Percentiles rank a stretch among this genome's conserved stretches.
phyloP scores from a whole-genome alignment of 2,329 filamentous ascomycete species.

The Knufia petricola region DNA sequence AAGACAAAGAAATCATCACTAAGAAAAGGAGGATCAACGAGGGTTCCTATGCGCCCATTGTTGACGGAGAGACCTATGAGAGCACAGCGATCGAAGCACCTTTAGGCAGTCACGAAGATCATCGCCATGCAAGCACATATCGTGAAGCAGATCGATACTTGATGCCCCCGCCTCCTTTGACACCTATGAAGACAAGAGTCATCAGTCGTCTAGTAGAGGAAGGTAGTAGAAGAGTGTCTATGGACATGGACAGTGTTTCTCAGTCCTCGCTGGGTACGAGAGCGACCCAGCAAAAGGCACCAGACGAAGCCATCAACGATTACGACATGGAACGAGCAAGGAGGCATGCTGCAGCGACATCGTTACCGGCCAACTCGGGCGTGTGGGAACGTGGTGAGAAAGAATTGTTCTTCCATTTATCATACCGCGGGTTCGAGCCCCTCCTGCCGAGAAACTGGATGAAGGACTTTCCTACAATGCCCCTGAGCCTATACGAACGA shows the following conservation, averaged over 20 bases:
- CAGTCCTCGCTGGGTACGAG: conserved; percentile 12
- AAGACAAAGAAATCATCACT: conserved; percentile 5
- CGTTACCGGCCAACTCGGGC: conserved; percentile 30
- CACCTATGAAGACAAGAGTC: not conserved
- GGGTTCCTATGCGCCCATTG: conserved; percentile 8
- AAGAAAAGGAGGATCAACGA: conserved; percentile 14
- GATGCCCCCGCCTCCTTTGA: conserved; percentile 18
- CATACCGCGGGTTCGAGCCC: conserved; percentile 48
- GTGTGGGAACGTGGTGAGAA: conserved; percentile 45
- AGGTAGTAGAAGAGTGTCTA: not conserved
- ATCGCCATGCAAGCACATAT: not conserved
- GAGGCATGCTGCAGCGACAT: conserved; percentile 29
- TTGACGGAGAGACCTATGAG: conserved; percentile 9
- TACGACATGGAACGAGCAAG: conserved; percentile 23
- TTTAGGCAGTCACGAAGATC: not conserved
- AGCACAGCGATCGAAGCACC: not conserved
- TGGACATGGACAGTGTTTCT: conserved; percentile 1
- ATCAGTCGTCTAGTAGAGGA: not conserved
- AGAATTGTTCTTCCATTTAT: conserved; percentile 44
- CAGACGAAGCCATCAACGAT: conserved; percentile 5
- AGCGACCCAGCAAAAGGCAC: conserved; percentile 10
- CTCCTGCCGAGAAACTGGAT: conserved; percentile 44
- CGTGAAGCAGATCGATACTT: conserved; percentile 12
- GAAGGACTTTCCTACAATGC: conserved; percentile 45
- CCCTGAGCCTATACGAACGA: conserved; percentile 42